A percentile compares a stretch with the other conserved stretches of the same genome.
phyloP scores from a whole-genome alignment of 2,329 filamentous ascomycete species.

The Fusarium sp. region DNA sequence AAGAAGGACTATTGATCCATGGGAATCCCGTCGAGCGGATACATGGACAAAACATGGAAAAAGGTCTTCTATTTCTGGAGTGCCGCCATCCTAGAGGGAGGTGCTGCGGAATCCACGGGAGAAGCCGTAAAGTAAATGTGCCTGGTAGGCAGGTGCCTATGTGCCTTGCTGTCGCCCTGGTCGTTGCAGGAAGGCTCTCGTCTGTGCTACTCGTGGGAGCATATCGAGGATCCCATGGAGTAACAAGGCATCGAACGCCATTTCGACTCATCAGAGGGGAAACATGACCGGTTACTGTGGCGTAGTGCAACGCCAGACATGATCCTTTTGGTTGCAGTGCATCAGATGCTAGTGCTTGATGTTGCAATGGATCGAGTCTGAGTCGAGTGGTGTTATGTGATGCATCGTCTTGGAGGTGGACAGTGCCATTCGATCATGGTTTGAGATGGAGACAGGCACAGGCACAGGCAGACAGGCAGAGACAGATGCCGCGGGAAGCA shows the following conservation, averaged over 20 bases:
- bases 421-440: neutral
- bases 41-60: slow-evolving; percentile 4
- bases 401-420: neutral
- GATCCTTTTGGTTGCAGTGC: neutral
- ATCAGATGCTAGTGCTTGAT: neutral
- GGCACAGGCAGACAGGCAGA: neutral
- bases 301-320: neutral
- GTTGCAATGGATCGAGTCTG: neutral
- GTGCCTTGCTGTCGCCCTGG: slow-evolving; percentile 14
- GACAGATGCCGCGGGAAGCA: slow-evolving; percentile 6
- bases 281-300: neutral
- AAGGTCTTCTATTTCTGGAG: slow-evolving; percentile 34
- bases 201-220: slow-evolving; percentile 6
- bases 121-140: slow-evolving; percentile 2
- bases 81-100: slow-evolving; percentile 8
- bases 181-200: neutral
- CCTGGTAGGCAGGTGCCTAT: neutral
- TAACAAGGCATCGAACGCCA: neutral
- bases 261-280: neutral
- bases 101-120: slow-evolving; percentile 10
- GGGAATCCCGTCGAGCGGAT: slow-evolving; percentile 22
- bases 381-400: neutral
- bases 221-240: slow-evolving; percentile 4
- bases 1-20: slow-evolving; percentile 11
- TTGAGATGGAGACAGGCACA: neutral